phyloP scores from a whole-genome alignment of 163 green algal species.

The Chlamydomonas reinhardtii region DNA sequence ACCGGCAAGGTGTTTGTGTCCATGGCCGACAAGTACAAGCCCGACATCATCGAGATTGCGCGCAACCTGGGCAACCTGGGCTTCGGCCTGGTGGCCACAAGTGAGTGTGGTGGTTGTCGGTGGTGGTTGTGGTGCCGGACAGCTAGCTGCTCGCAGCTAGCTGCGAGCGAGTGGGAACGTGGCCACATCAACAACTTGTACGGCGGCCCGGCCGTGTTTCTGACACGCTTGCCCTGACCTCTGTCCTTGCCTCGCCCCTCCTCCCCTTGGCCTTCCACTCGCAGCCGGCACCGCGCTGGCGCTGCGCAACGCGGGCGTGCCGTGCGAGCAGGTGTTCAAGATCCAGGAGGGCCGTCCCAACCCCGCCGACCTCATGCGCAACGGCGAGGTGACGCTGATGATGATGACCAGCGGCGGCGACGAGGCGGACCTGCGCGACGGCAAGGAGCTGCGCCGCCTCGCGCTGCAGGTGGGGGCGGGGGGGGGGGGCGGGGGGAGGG shows the following conservation, averaged over 20 bases:
- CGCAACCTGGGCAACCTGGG: slow-evolving; percentile 90
- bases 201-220: too few species aligned
- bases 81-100: slow-evolving; percentile 91
- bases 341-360: slow-evolving; percentile 98
- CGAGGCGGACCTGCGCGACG: slow-evolving; percentile 90
- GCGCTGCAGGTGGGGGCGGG: slow-evolving; percentile 71
- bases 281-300: slow-evolving; percentile 46
- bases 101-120: slow-evolving; percentile 19
- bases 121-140: too few species aligned
- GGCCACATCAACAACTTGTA: too few species aligned
- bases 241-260: background rate
- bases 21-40: slow-evolving; percentile 89
- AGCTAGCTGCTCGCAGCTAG: too few species aligned
- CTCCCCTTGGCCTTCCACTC: background rate
- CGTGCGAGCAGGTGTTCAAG: slow-evolving; percentile 91
- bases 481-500: too few species aligned
- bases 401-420: slow-evolving; percentile 90
- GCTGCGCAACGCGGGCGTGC: slow-evolving; percentile 63
- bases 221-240: too few species aligned
- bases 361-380: slow-evolving; percentile 86
- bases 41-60: slow-evolving; percentile 72
- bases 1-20: slow-evolving; percentile 89
- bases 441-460: slow-evolving; percentile 91
- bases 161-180: too few species aligned
- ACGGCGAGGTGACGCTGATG: slow-evolving; percentile 89